Conservation (phyloP, 2,329 filamentous ascomycete genomes). For the Penicillium sp. region DNA sequence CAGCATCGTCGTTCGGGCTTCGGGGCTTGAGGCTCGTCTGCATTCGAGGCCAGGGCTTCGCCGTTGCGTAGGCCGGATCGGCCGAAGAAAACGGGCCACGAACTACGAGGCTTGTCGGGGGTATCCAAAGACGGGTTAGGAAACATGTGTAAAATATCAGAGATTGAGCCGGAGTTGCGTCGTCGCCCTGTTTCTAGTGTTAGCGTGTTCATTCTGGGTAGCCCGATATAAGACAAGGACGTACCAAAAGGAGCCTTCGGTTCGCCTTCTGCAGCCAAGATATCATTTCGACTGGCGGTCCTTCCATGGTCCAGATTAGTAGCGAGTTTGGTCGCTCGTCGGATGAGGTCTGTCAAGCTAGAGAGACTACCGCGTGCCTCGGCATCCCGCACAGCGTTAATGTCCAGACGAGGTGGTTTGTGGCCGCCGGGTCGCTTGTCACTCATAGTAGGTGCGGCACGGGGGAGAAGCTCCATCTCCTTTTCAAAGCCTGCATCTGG, state of each 20-base stretch:
- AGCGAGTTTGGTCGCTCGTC: constrained; percentile 82
- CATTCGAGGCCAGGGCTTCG: constrained; percentile 27
- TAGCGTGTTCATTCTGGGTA: background rate
- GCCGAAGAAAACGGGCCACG: constrained; percentile 46
- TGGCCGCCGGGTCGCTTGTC: constrained; percentile 42
- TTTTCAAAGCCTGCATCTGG: constrained; percentile 25
- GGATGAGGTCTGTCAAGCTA: constrained; percentile 88
- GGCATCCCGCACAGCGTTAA: constrained; percentile 78
- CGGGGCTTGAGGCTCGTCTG: constrained; percentile 26
- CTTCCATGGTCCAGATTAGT: constrained; percentile 84
- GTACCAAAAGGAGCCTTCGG: constrained; percentile 32
- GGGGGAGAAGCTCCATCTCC: constrained; percentile 29
- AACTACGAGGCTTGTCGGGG: constrained; percentile 40
- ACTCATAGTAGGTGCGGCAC: constrained; percentile 42
- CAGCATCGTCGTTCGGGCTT: constrained; percentile 69
- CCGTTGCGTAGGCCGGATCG: constrained; percentile 40
- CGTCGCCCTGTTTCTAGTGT: constrained; percentile 20
- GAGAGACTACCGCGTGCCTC: constrained; percentile 88
- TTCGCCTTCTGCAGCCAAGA: constrained; percentile 41
- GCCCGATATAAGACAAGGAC: constrained; percentile 1
- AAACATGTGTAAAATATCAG: constrained; percentile 68
- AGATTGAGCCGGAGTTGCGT: constrained; percentile 59
- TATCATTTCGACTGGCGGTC: constrained; percentile 63
- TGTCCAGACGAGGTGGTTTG: constrained; percentile 74
- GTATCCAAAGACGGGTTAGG: constrained; percentile 62